Conservation (phyloP, 1,139 yeast genomes). For the Hyphopichia buzzinii region DNA sequence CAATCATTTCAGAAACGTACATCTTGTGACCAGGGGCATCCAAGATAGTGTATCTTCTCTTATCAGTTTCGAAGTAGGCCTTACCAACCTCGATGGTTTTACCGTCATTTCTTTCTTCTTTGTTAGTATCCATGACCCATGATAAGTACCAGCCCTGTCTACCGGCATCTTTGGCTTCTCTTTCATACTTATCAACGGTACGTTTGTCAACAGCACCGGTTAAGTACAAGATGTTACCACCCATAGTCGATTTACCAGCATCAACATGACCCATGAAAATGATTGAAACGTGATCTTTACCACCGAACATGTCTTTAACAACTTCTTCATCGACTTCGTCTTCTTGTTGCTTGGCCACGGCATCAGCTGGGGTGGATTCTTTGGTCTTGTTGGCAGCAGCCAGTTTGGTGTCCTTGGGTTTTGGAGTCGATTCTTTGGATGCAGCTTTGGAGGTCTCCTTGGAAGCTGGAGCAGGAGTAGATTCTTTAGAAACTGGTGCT, state of each 20-base stretch:
- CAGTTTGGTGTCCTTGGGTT: slow-evolving; percentile 9
- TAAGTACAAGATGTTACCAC: slow-evolving; percentile 89
- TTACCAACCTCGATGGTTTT: slow-evolving; percentile 99
- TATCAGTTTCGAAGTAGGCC: slow-evolving; percentile 95
- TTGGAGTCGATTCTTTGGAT: slow-evolving; percentile 13
- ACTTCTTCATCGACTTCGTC: slow-evolving; percentile 85
- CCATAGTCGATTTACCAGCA: slow-evolving; percentile 99
- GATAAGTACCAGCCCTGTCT: slow-evolving; percentile 99
- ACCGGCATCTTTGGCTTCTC: slow-evolving; percentile 99
- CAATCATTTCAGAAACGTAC: slow-evolving; percentile 98
- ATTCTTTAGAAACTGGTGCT: slow-evolving; percentile 3
- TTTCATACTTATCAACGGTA: slow-evolving; percentile 97
- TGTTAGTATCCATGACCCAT: slow-evolving; percentile 99
- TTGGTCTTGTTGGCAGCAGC: slow-evolving; percentile 8
- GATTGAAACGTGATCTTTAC: slow-evolving; percentile 93
- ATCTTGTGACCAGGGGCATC: slow-evolving; percentile 99
- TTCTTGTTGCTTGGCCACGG: slow-evolving; percentile 70
- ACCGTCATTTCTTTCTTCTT: slow-evolving; percentile 98
- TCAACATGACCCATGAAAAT: slow-evolving; percentile 99
- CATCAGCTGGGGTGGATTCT: slow-evolving; percentile 32
- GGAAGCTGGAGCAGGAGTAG: slow-evolving; percentile 9
- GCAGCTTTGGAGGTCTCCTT: slow-evolving; percentile 7
- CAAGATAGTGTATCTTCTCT: slow-evolving; percentile 93
- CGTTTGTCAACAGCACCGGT: slow-evolving; percentile 98
- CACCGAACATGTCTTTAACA: slow-evolving; percentile 90